Evolutionary conservation across 106 monocot genomes (phyloP).

Genomic region (Allium sativum): DNA sequence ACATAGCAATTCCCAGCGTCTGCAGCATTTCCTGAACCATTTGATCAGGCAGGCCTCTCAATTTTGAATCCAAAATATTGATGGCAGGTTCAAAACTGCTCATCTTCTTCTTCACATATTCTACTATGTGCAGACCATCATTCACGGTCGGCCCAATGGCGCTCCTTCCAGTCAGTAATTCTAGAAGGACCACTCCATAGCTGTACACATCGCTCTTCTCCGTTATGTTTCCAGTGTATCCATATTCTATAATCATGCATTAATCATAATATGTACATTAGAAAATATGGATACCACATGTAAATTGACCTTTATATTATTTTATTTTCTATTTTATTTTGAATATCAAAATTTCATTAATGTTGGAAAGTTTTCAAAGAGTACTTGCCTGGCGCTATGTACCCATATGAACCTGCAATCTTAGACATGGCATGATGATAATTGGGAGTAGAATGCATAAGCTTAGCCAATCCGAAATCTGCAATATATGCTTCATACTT

Average conservation of each 20-base stretch:
- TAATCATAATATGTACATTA: not conserved
- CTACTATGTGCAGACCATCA: slow-evolving; percentile 76
- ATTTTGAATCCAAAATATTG: slow-evolving; percentile 57
- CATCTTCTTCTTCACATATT: slow-evolving; percentile 92
- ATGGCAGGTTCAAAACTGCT: slow-evolving; percentile 59
- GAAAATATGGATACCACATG: not conserved
- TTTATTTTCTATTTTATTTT: too few species aligned
- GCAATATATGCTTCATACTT: slow-evolving; percentile 82
- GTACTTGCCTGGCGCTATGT: slow-evolving; percentile 90
- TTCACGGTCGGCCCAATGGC: slow-evolving; percentile 51
- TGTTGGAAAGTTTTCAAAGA: not conserved
- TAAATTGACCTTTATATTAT: too few species aligned
- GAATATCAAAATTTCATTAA: not conserved
- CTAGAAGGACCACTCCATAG: slow-evolving; percentile 90
- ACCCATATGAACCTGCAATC: slow-evolving; percentile 88
- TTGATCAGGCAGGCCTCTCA: slow-evolving; percentile 57
- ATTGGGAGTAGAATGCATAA: slow-evolving; percentile 55
- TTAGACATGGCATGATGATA: slow-evolving; percentile 78
- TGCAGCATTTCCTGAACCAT: slow-evolving; percentile 94
- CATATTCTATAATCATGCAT: slow-evolving; percentile 46
- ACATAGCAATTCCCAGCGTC: slow-evolving; percentile 84
- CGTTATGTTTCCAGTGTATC: slow-evolving; percentile 81
- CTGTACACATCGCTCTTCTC: slow-evolving; percentile 99
- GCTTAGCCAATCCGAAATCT: slow-evolving; percentile 89
- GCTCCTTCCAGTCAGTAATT: slow-evolving; percentile 79